These are phyloP conservation scores for Fraxinus platypoda DNA, from an alignment of 305 asterid genomes.

Conservation along the genomic window DNA sequence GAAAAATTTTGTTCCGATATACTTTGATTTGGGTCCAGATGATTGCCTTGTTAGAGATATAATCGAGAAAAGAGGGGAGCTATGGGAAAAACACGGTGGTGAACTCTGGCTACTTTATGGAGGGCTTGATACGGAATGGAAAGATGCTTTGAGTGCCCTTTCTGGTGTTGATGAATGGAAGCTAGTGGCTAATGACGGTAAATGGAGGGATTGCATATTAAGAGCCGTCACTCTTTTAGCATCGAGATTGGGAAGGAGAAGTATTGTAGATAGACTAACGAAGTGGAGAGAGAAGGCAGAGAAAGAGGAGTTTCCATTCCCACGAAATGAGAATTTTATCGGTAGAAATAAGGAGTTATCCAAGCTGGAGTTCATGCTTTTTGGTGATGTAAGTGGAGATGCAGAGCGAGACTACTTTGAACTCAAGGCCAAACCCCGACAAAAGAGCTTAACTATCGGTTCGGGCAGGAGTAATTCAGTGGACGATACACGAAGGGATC, in stretches of 20 bases:
- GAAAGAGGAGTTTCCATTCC: conserved; percentile 80
- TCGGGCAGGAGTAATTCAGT: conserved; percentile 74
- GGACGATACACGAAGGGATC: conserved; percentile 51
- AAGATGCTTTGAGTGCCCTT: conserved; percentile 65
- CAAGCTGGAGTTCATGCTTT: conserved; percentile 84
- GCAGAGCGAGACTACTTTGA: conserved; percentile 75
- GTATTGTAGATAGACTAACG: conserved; percentile 69
- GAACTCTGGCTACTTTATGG: conserved; percentile 85
- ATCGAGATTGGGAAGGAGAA: conserved; percentile 80
- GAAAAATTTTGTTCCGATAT: conserved; percentile 90
- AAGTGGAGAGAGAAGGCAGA: conserved; percentile 87
- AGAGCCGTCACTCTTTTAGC: conserved; percentile 85
- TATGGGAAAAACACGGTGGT: conserved; percentile 93
- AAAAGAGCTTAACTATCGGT: conserved; percentile 67
- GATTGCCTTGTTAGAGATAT: conserved; percentile 89
- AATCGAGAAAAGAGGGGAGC: conserved; percentile 82
- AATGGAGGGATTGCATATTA: conserved; percentile 88
- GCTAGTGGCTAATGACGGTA: conserved; percentile 76
- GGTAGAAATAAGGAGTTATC: conserved; percentile 90
- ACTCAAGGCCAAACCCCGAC: conserved; percentile 59
- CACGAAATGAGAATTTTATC: conserved; percentile 70
- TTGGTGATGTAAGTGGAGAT: conserved; percentile 80
- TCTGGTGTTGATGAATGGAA: conserved; percentile 91
- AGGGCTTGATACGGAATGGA: conserved; percentile 91
- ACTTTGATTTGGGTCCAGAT: conserved; percentile 80